Conservation (phyloP, 1,284 basidiomycete genomes). For the Sporisorium iseilematis-ciliati region DNA sequence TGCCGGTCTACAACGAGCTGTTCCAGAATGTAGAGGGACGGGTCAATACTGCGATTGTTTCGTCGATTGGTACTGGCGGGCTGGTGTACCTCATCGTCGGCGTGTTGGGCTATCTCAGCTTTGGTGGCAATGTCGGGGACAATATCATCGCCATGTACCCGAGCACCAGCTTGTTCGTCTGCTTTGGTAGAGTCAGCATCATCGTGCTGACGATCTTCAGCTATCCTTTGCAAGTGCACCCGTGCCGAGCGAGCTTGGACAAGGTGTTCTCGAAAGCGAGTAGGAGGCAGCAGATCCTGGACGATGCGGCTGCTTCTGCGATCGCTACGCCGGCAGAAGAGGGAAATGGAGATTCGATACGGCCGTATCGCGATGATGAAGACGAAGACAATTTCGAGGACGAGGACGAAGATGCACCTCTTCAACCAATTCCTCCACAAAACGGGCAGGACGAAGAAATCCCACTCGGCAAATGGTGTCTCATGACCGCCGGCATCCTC, state of each 20-base stretch:
- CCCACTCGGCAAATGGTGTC: constrained; percentile 49
- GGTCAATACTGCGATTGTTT: constrained; percentile 87
- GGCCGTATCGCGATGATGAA: constrained; percentile 58
- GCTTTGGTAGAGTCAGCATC: constrained; percentile 91
- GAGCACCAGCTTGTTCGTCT: constrained; percentile 90
- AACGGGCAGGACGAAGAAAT: constrained; percentile 32
- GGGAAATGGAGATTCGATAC: constrained; percentile 23
- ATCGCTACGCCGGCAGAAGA: constrained; percentile 11
- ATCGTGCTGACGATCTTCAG: constrained; percentile 77
- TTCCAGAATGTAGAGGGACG: constrained; percentile 81
- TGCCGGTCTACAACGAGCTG: constrained; percentile 91
- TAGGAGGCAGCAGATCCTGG: constrained; percentile 40
- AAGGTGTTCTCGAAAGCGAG: constrained; percentile 77
- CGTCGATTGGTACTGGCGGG: constrained; percentile 79
- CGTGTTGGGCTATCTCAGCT: constrained; percentile 89
- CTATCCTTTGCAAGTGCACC: constrained; percentile 78
- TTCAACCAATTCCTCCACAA: background rate
- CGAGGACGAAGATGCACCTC: constrained; percentile 6
- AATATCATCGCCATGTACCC: constrained; percentile 76
- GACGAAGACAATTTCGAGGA: constrained; percentile 28
- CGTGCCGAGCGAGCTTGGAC: constrained; percentile 91
- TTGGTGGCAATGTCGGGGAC: constrained; percentile 78
- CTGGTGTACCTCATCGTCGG: constrained; percentile 66
- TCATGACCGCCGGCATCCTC: constrained; percentile 61
- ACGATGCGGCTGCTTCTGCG: constrained; percentile 34